A percentile compares a stretch with the other conserved stretches of the same genome.
phyloP scores from a whole-genome alignment of 2,329 filamentous ascomycete species.

The Alternaria longipes region DNA sequence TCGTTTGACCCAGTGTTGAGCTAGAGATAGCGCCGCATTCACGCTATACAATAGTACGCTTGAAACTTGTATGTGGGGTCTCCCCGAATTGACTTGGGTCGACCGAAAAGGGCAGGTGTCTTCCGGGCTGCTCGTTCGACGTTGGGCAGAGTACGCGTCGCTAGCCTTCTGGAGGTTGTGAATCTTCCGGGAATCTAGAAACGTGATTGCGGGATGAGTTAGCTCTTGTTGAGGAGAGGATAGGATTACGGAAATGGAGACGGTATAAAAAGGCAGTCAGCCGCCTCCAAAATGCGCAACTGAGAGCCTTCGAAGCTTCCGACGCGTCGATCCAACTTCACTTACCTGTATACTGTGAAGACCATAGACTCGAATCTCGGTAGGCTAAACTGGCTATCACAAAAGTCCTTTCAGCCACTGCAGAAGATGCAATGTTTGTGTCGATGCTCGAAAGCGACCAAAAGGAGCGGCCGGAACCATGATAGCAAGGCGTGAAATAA shows the following conservation, averaged over 20 bases:
- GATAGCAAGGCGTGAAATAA: neutral
- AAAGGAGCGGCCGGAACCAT: neutral
- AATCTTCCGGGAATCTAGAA: neutral
- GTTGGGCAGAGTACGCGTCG: neutral
- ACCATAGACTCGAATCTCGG: fast-evolving
- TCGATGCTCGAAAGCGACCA: neutral
- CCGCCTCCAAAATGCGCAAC: neutral
- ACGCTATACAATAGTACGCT: too few species aligned
- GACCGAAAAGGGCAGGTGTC: neutral
- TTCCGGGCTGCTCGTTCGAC: neutral
- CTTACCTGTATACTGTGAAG: neutral
- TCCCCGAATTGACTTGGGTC: neutral
- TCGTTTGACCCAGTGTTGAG: too few species aligned
- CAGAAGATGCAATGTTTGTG: neutral
- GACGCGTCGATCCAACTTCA: neutral
- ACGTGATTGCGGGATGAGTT: fast-evolving
- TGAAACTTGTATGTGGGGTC: neutral
- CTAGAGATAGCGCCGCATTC: too few species aligned
- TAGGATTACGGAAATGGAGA: neutral
- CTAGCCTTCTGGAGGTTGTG: neutral
- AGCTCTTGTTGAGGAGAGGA: neutral
- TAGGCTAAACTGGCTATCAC: neutral
- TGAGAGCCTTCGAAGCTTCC: neutral
- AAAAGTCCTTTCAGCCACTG: neutral
- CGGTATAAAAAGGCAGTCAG: neutral